A percentile compares a stretch with the other conserved stretches of the same genome.
Conservation (phyloP, 495 filamentous ascomycete genomes). For the Tuber brumale region DNA sequence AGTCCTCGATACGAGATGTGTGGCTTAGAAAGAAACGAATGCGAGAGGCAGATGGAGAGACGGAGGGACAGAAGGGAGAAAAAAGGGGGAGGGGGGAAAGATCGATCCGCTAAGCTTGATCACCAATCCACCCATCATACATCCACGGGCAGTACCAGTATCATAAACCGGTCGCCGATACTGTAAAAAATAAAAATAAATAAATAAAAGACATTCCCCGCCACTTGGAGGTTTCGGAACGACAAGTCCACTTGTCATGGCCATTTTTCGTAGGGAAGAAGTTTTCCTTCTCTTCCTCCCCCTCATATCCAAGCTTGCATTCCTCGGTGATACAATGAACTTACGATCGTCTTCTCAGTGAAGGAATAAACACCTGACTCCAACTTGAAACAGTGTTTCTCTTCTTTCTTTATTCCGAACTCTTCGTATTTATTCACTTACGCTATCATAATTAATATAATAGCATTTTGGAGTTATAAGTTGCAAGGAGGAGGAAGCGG, state of each 20-base stretch:
- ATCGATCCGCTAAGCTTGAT: neutral
- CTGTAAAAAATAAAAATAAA: neutral
- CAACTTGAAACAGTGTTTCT: conserved; percentile 1
- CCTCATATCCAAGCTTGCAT: neutral
- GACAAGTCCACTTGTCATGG: neutral
- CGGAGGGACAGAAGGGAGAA: neutral
- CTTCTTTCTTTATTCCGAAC: neutral
- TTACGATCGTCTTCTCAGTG: neutral
- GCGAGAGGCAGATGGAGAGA: neutral
- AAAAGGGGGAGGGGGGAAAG: neutral
- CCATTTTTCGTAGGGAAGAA: neutral
- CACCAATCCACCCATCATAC: neutral
- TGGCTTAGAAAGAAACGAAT: neutral
- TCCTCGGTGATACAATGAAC: neutral
- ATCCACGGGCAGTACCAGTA: neutral
- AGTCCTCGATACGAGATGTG: neutral
- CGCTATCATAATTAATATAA: neutral
- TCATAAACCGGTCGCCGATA: neutral
- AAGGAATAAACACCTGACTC: neutral
- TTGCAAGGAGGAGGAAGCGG: neutral
- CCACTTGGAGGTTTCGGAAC: neutral
- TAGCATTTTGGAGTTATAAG: neutral
- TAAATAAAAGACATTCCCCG: neutral
- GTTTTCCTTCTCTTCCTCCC: neutral
- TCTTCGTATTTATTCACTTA: neutral